phyloP scores from a whole-genome alignment of 1,284 basidiomycete genomes.

The Pholiota adiposa region DNA sequence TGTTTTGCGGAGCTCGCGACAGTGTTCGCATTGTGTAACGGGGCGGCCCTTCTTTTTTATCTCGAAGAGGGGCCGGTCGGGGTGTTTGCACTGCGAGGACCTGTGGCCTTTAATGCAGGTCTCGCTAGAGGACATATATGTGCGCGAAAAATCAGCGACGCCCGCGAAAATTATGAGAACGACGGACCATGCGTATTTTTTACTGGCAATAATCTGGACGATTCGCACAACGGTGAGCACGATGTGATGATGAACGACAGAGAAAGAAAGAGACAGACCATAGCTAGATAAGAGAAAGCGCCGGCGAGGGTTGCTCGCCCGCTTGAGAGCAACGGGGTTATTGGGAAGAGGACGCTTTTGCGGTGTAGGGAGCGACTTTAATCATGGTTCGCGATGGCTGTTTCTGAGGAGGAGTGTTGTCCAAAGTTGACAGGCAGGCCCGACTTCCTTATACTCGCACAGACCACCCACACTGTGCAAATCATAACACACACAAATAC shows the following conservation, averaged over 20 bases:
- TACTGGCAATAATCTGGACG: constrained; percentile 73
- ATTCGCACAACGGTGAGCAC: not conserved
- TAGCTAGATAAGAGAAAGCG: constrained; percentile 33
- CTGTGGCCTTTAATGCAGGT: constrained; percentile 90
- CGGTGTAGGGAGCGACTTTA: constrained; percentile 36
- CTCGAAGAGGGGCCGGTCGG: constrained; percentile 81
- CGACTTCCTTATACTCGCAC: constrained; percentile 40
- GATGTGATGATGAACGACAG: not conserved
- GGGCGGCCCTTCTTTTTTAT: constrained; percentile 89
- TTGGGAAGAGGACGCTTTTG: constrained; percentile 42
- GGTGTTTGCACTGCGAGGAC: constrained; percentile 82
- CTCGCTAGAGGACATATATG: constrained; percentile 55
- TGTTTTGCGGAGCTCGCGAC: constrained; percentile 76
- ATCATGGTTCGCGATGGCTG: constrained; percentile 41
- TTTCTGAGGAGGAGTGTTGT: constrained; percentile 43
- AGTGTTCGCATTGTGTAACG: constrained; percentile 81
- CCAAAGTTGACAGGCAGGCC: constrained; percentile 47
- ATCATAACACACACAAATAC: constrained; percentile 19
- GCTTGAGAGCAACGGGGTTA: constrained; percentile 49
- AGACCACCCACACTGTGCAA: constrained; percentile 36
- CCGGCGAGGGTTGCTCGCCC: constrained; percentile 46
- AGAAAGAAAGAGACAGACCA: constrained; percentile 39
- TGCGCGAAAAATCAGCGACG: constrained; percentile 8
- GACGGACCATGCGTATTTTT: constrained; percentile 80
- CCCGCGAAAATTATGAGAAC: constrained; percentile 8